A percentile compares a stretch with the other conserved stretches of the same genome.
These are phyloP conservation scores for Coniella vitis DNA, from an alignment of 2,329 filamentous ascomycete species.

Conservation along the genomic window DNA sequence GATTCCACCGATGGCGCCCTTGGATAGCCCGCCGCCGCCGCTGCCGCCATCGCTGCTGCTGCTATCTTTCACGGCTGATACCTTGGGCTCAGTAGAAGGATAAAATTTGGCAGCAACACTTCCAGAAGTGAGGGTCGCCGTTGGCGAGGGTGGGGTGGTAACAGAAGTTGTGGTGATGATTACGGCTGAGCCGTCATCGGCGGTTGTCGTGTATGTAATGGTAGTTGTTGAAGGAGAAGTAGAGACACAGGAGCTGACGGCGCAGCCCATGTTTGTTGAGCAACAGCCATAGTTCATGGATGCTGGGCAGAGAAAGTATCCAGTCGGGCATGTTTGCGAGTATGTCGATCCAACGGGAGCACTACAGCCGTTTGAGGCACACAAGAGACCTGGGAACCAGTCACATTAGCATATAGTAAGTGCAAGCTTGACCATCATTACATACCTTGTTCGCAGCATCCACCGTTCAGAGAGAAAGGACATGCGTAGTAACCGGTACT, in stretches of 20 bases:
- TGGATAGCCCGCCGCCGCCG: conserved; percentile 29
- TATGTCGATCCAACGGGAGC: conserved; percentile 35
- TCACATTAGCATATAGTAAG: too few relatives aligned
- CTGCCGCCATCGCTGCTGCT: conserved; percentile 20
- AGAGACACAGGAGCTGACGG: conserved; percentile 38
- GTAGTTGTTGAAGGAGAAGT: conserved; percentile 39
- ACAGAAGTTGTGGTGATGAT: conserved; percentile 33
- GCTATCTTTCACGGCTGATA: conserved; percentile 24
- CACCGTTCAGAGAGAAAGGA: conserved; percentile 28
- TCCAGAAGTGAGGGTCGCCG: conserved; percentile 20
- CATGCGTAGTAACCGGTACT: conserved; percentile 34
- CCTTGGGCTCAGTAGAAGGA: conserved; percentile 37
- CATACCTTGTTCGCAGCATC: conserved; percentile 26
- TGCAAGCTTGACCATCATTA: too few relatives aligned
- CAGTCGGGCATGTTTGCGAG: conserved; percentile 35
- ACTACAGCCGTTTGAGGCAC: conserved; percentile 34
- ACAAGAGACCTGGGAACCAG: conserved; percentile 36
- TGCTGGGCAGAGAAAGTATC: conserved; percentile 42
- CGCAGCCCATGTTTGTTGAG: conserved; percentile 42
- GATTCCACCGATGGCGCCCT: conserved; percentile 43
- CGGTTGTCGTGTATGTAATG: conserved; percentile 39
- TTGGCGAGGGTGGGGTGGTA: conserved; percentile 31
- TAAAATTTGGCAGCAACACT: conserved; percentile 34
- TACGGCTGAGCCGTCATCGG: conserved; percentile 30
- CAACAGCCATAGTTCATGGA: conserved; percentile 49